Percentiles rank a stretch among this genome's conserved stretches.
These are phyloP conservation scores for Gremmenia infestans DNA, from an alignment of 2,329 filamentous ascomycete species.

Conservation along the genomic window DNA sequence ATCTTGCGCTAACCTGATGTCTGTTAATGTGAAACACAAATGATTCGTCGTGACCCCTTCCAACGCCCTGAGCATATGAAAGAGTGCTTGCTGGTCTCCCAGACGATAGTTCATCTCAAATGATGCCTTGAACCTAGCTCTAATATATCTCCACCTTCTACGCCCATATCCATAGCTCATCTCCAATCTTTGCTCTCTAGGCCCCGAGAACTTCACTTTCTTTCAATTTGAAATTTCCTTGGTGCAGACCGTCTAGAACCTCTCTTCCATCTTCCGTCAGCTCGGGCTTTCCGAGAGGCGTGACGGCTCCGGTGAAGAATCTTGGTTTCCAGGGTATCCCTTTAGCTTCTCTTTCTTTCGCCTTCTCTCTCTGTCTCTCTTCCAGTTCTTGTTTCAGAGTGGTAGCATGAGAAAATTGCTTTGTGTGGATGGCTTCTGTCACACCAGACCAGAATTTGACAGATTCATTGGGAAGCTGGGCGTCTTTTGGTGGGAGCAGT, in stretches of 20 bases:
- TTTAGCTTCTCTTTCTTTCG: constrained; percentile 68
- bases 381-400: constrained; percentile 86
- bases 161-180: not conserved
- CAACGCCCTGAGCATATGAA: not conserved
- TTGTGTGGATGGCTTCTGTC: constrained; percentile 76
- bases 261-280: constrained; percentile 57
- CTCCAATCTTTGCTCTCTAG: constrained; percentile 1
- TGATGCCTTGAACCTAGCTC: not conserved
- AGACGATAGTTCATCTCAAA: no score
- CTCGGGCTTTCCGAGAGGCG: constrained; percentile 55
- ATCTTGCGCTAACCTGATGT: not conserved
- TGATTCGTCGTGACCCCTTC: not conserved
- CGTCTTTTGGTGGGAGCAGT: constrained; percentile 66
- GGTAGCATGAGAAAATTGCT: constrained; percentile 82
- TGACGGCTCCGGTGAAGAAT: constrained; percentile 70
- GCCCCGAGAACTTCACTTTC: constrained; percentile 23
- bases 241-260: constrained; percentile 51
- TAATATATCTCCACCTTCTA: not conserved
- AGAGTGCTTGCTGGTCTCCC: not conserved
- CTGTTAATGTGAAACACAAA: not conserved
- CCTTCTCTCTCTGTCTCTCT: constrained; percentile 81
- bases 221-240: constrained; percentile 34
- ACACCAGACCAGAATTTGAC: constrained; percentile 83
- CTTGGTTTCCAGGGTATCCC: constrained; percentile 74
- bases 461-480: constrained; percentile 85